These are phyloP conservation scores for Sarocladium strictum DNA, from an alignment of 2,329 filamentous ascomycete genomes.

Conservation along the genomic window DNA sequence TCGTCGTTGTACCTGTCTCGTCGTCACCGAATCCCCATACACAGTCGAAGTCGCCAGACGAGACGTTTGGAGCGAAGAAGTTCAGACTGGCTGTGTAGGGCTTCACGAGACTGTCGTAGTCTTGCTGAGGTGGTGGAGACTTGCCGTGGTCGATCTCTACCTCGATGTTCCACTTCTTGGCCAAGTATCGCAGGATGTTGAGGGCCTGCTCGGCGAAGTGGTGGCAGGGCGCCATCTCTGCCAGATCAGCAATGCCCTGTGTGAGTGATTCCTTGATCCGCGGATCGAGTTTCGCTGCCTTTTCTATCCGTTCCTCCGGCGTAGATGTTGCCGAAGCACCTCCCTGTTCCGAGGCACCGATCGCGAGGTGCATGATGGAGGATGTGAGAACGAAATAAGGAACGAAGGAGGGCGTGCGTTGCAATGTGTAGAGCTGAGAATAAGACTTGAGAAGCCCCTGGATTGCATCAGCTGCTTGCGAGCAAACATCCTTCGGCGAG, in stretches of 20 bases:
- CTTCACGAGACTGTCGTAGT: constrained; percentile 36
- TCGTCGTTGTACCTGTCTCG: constrained; percentile 9
- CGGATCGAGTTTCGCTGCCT: constrained; percentile 29
- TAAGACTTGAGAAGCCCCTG: constrained; percentile 51
- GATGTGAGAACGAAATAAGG: constrained; percentile 58
- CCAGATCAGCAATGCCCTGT: constrained; percentile 51
- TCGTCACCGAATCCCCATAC: constrained; percentile 31
- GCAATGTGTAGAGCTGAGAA: constrained; percentile 51
- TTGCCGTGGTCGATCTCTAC: constrained; percentile 34
- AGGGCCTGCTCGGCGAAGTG: constrained; percentile 56
- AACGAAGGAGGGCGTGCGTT: constrained; percentile 54
- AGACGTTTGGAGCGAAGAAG: constrained; percentile 48
- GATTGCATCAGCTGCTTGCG: constrained; percentile 54
- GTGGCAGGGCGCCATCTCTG: constrained; percentile 56
- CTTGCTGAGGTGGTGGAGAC: constrained; percentile 21
- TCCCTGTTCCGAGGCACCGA: constrained; percentile 17
- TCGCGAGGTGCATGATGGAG: constrained; percentile 54
- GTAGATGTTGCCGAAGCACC: not conserved
- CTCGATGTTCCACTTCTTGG: constrained; percentile 53
- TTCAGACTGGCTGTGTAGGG: constrained; percentile 48
- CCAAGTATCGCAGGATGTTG: constrained; percentile 52
- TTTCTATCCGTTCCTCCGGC: constrained; percentile 18
- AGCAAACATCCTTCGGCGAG: constrained; percentile 59
- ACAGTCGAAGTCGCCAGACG: constrained; percentile 41
- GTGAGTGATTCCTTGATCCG: constrained; percentile 39